Conservation (phyloP, 345 rosid genomes). For the Geranium rotundifolium region DNA sequence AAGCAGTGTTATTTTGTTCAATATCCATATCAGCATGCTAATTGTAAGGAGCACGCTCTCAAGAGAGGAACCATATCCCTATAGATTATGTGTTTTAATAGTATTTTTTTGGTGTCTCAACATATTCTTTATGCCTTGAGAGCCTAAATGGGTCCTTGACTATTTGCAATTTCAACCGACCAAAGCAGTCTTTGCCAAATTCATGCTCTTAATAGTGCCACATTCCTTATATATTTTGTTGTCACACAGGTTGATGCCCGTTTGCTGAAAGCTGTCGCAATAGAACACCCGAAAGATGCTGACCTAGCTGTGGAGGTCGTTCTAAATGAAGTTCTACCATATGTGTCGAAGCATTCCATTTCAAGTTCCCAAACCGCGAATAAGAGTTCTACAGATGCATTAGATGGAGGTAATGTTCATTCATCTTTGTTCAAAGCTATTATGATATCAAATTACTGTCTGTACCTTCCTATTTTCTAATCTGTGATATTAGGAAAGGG, state of each 20-base stretch:
- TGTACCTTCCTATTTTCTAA: too few species aligned
- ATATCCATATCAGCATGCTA: too few species aligned
- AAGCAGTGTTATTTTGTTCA: too few species aligned
- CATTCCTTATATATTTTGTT: neutral
- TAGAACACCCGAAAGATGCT: conserved; percentile 61
- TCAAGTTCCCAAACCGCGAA: conserved; percentile 7
- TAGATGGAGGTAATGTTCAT: conserved; percentile 7
- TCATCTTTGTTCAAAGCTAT: neutral
- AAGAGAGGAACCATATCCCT: too few species aligned
- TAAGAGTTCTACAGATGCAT: conserved; percentile 7
- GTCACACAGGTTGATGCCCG: conserved; percentile 59
- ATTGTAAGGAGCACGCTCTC: too few species aligned
- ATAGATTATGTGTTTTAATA: too few species aligned
- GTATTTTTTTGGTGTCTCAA: too few species aligned
- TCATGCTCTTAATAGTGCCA: neutral
- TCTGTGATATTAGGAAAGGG: too few species aligned
- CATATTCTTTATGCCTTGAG: too few species aligned
- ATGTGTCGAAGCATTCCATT: conserved; percentile 14
- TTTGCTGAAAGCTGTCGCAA: conserved; percentile 74
- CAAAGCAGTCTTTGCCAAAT: neutral
- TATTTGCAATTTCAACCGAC: neutral
- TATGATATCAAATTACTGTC: too few species aligned
- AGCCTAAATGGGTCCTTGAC: neutral
- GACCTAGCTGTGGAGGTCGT: conserved; percentile 63
- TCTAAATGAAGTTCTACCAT: conserved; percentile 65